Evolutionary conservation across 805 yeast genomes (phyloP).

Genomic region (Ogataea kodamae): DNA sequence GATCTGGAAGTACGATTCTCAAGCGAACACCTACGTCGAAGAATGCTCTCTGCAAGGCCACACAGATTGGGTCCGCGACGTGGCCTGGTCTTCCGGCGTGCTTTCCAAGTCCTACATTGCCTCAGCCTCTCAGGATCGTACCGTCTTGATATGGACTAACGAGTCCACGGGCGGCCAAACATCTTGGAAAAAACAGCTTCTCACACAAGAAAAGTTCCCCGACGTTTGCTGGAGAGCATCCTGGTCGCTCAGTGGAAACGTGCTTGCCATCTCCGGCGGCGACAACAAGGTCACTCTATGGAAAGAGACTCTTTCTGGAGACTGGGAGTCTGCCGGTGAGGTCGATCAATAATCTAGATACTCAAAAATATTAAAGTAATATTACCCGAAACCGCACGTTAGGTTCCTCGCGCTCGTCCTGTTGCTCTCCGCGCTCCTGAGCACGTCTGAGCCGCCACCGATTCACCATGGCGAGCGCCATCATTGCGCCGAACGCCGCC

Average conservation of each 20-base stretch:
- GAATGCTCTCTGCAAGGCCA: slow-evolving; percentile 86
- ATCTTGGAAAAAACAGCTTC: slow-evolving; percentile 72
- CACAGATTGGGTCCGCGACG: slow-evolving; percentile 98
- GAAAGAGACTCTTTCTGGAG: slow-evolving; percentile 90
- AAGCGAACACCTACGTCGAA: slow-evolving; percentile 54
- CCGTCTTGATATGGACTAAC: slow-evolving; percentile 94
- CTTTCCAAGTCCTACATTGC: slow-evolving; percentile 87
- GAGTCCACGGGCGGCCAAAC: slow-evolving; percentile 25
- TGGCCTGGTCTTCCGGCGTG: slow-evolving; percentile 94
- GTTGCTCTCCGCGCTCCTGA: slow-evolving; percentile 10
- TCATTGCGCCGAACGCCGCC: slow-evolving; percentile 12
- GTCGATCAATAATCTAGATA: slow-evolving; percentile 61
- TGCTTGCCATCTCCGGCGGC: slow-evolving; percentile 93
- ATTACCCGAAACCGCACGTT: slow-evolving; percentile 28
- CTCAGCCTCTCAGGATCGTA: slow-evolving; percentile 93
- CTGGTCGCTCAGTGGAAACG: slow-evolving; percentile 95
- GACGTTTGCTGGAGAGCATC: slow-evolving; percentile 98
- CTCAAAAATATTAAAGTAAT: slow-evolving; percentile 19
- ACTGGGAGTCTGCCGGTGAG: slow-evolving; percentile 97
- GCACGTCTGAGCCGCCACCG: slow-evolving; percentile 22
- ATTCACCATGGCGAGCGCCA: slow-evolving; percentile 16
- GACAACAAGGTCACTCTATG: slow-evolving; percentile 94
- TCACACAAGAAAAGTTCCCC: slow-evolving; percentile 80
- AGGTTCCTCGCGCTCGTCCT: slow-evolving; percentile 7
- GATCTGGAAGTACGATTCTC: slow-evolving; percentile 74